A percentile compares a stretch with the other conserved stretches of the same genome.
phyloP scores from a whole-genome alignment of 768 basidiomycete species.

The Mycena galopus region DNA sequence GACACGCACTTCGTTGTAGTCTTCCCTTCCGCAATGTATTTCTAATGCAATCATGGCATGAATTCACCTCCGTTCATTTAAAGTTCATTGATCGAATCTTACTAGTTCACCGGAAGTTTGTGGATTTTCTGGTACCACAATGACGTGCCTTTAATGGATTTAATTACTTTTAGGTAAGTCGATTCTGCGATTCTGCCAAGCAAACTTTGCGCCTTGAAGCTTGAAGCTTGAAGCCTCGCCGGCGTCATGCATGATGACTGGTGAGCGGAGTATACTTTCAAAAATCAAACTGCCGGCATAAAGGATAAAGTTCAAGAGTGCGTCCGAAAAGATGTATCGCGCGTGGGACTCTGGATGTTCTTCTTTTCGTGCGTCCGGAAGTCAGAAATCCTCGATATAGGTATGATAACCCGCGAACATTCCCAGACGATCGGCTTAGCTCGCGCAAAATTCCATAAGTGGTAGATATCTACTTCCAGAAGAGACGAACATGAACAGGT shows the following conservation, averaged over 20 bases:
- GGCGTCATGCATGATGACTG: background rate
- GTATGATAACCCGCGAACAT: slow-evolving; percentile 26
- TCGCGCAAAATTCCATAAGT: background rate
- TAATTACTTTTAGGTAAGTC: background rate
- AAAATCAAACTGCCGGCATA: slow-evolving; percentile 10
- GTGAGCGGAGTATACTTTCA: background rate
- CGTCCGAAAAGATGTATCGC: background rate
- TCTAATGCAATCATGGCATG: slow-evolving; percentile 29
- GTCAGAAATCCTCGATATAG: slow-evolving; percentile 13
- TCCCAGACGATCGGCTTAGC: background rate
- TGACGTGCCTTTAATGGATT: background rate
- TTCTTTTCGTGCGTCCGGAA: background rate
- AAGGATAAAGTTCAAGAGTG: slow-evolving; percentile 3
- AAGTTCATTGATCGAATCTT: background rate
- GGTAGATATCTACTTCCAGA: slow-evolving; percentile 13
- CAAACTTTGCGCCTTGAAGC: background rate
- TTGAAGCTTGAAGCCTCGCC: background rate
- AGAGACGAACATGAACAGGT: background rate
- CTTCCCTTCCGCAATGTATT: slow-evolving; percentile 23
- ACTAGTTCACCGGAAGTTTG: slow-evolving; percentile 3
- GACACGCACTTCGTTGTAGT: background rate
- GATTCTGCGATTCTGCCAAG: too few relatives aligned
- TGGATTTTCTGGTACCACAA: background rate
- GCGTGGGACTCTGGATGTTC: background rate
- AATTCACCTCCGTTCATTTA: background rate